Evolutionary conservation across 208 protist genomes (phyloP).

Genomic region (Trypanosoma scelopori): DNA sequence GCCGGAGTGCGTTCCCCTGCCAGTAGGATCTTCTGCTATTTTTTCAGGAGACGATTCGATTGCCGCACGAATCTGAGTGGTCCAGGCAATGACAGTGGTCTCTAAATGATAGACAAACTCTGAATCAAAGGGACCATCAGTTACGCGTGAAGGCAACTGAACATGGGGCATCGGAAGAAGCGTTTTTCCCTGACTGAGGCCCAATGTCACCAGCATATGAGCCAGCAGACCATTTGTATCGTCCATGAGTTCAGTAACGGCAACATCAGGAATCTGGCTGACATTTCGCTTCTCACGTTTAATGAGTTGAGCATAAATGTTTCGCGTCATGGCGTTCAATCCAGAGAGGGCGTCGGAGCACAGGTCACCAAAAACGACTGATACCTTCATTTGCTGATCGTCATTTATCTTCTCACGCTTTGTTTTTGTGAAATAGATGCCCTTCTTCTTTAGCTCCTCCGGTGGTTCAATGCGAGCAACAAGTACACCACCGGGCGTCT

Average conservation of each 20-base stretch:
- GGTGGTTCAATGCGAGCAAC: conserved; percentile 86
- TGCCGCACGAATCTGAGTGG: conserved; percentile 88
- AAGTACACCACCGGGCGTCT: conserved; percentile 62
- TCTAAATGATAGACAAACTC: conserved; percentile 93
- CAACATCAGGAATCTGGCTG: conserved; percentile 89
- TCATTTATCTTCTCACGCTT: conserved; percentile 91
- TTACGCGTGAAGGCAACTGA: conserved; percentile 72
- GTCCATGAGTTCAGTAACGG: conserved; percentile 91
- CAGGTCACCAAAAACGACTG: conserved; percentile 86
- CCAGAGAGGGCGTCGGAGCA: conserved; percentile 57
- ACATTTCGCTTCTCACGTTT: conserved; percentile 85
- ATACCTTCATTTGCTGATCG: conserved; percentile 83
- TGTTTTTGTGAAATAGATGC: conserved; percentile 90
- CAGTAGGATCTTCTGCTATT: conserved; percentile 61
- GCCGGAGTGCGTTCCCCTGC: conserved; percentile 74
- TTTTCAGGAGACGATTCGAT: conserved; percentile 88
- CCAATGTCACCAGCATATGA: conserved; percentile 89
- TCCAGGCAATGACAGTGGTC: conserved; percentile 92
- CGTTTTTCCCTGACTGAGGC: conserved; percentile 92
- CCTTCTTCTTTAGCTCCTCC: conserved; percentile 90
- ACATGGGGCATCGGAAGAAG: conserved; percentile 92
- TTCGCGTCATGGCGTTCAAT: conserved; percentile 79
- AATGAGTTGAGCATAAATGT: conserved; percentile 89
- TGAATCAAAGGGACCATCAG: conserved; percentile 79
- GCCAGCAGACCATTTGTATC: conserved; percentile 87